Evolutionary conservation across 192 early-diverging fungal genomes (phyloP).

Genomic region (Coemansia sp.): DNA sequence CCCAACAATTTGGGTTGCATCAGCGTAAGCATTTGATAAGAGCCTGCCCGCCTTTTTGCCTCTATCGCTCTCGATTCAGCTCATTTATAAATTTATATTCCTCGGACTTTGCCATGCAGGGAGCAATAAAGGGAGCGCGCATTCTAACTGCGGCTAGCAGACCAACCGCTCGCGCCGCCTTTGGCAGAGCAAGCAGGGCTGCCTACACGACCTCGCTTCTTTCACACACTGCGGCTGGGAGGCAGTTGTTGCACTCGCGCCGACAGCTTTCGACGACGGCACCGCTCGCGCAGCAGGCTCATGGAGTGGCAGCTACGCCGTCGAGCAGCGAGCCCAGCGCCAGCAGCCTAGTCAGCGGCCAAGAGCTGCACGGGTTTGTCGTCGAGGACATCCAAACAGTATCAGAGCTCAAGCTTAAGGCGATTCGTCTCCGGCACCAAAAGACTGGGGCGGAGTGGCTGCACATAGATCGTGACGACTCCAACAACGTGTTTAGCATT

Average conservation of each 20-base stretch:
- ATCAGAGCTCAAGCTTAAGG: slow-evolving; percentile 78
- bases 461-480: slow-evolving; percentile 84
- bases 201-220: neutral
- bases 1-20: neutral
- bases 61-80: neutral
- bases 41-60: neutral
- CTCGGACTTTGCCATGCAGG: neutral
- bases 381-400: slow-evolving; percentile 61
- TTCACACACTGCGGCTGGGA: neutral
- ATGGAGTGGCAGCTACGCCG: neutral
- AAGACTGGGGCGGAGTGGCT: slow-evolving; percentile 85
- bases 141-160: slow-evolving; percentile 19
- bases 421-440: slow-evolving; percentile 74
- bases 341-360: slow-evolving; percentile 18
- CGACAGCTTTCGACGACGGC: neutral
- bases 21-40: neutral
- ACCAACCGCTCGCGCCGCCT: neutral
- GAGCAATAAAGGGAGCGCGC: slow-evolving; percentile 19
- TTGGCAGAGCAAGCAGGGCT: neutral
- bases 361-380: slow-evolving; percentile 44
- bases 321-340: slow-evolving; percentile 5
- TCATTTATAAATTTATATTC: no score
- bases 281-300: neutral
- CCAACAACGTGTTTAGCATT: slow-evolving; percentile 95
- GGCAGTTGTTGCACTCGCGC: neutral